These are phyloP conservation scores for Westerdykella ornata DNA, from an alignment of 2,329 filamentous ascomycete genomes.

Conservation along the genomic window DNA sequence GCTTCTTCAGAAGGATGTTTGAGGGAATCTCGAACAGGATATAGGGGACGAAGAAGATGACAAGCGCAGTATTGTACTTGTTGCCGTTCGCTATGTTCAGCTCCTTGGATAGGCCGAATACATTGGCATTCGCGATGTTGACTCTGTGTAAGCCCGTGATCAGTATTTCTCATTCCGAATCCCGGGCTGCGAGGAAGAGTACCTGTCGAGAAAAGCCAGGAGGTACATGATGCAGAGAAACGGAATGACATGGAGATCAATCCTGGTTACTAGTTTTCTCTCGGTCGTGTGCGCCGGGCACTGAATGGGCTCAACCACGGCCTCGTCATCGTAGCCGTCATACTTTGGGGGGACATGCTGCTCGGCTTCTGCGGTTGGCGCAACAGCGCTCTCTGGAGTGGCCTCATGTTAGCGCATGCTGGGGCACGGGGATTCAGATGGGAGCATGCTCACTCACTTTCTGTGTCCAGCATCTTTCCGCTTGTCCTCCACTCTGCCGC, in stretches of 20 bases:
- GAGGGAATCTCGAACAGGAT: conserved; percentile 50
- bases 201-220: conserved; percentile 45
- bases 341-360: conserved; percentile 13
- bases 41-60: conserved; percentile 52
- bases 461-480: too few relatives aligned
- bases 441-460: too few relatives aligned
- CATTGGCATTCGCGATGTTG: conserved; percentile 50
- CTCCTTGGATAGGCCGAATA: conserved; percentile 45
- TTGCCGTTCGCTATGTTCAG: conserved; percentile 39
- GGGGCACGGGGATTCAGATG: too few relatives aligned
- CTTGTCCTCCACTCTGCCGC: too few relatives aligned
- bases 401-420: too few relatives aligned
- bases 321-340: conserved; percentile 32
- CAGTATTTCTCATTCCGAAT: neutral
- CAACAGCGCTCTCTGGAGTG: too few relatives aligned
- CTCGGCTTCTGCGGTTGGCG: too few relatives aligned
- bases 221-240: conserved; percentile 48
- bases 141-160: conserved; percentile 29
- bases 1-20: conserved; percentile 48
- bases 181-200: conserved; percentile 2
- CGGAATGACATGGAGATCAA: conserved; percentile 46
- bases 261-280: conserved; percentile 39
- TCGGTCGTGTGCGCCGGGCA: conserved; percentile 48
- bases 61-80: conserved; percentile 46
- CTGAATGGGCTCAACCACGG: conserved; percentile 32